Percentiles rank a stretch among this genome's conserved stretches.
Evolutionary conservation across 106 monocot genomes (phyloP).

Genomic region (Cymbidium sinense): DNA sequence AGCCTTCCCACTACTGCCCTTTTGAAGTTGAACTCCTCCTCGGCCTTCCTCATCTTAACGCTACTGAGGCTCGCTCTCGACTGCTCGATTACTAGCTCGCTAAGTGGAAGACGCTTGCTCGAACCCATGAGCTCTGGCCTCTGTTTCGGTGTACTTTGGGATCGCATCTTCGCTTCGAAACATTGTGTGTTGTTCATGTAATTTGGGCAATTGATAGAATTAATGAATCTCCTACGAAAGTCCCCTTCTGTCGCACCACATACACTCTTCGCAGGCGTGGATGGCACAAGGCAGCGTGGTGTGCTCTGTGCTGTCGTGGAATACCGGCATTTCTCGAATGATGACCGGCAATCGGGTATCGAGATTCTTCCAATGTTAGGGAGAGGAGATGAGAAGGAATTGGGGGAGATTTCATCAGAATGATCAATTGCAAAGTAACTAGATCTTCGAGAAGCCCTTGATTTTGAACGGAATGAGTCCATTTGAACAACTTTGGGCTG

Average conservation of each 20-base stretch:
- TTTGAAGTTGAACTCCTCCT: slow-evolving; percentile 32
- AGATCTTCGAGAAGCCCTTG: slow-evolving; percentile 29
- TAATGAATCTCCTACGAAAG: slow-evolving; percentile 7
- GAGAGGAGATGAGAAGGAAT: slow-evolving; percentile 32
- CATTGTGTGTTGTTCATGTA: slow-evolving; percentile 57
- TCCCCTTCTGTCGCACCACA: not conserved
- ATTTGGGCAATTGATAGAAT: slow-evolving; percentile 13
- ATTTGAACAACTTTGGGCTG: slow-evolving; percentile 23
- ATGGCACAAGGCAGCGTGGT: slow-evolving; percentile 11
- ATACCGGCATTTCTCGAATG: slow-evolving; percentile 3
- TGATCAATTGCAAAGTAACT: not conserved
- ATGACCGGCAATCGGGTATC: slow-evolving; percentile 14
- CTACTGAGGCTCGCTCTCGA: slow-evolving; percentile 41
- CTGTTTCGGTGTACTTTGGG: slow-evolving; percentile 56
- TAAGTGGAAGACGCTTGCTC: slow-evolving; percentile 11
- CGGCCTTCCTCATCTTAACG: slow-evolving; percentile 18
- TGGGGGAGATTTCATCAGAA: not conserved
- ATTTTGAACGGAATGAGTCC: slow-evolving; percentile 25
- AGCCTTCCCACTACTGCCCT: slow-evolving; percentile 22
- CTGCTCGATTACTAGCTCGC: slow-evolving; percentile 17
- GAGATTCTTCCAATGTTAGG: slow-evolving; percentile 15
- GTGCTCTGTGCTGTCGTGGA: slow-evolving; percentile 17
- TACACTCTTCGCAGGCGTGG: slow-evolving; percentile 17
- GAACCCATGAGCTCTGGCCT: slow-evolving; percentile 33
- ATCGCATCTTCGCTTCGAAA: slow-evolving; percentile 41